These are phyloP conservation scores for Mortierella sp. DNA, from an alignment of 371 early-diverging fungal species.

Conservation along the genomic window DNA sequence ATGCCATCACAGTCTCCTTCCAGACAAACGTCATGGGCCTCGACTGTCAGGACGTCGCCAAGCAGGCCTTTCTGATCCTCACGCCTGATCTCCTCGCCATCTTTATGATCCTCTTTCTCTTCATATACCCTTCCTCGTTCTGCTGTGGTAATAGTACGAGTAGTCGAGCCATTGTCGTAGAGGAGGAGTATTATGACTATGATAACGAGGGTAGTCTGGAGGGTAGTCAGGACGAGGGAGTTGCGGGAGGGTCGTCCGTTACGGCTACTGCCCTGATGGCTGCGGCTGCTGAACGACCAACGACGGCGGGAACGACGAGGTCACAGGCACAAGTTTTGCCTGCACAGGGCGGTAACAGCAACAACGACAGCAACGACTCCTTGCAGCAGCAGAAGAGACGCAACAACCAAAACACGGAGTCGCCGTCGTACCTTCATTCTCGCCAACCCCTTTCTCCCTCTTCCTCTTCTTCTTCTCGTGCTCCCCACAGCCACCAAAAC, in stretches of 20 bases:
- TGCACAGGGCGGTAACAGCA: no score
- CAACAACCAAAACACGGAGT: not conserved
- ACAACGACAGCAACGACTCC: not conserved
- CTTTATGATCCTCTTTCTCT: slow-evolving; percentile 13
- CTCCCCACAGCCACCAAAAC: not conserved
- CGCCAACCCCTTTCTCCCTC: not conserved
- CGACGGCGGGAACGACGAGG: not conserved
- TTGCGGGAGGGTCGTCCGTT: not conserved
- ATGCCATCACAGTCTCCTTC: slow-evolving; percentile 50
- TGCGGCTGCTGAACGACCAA: not conserved
- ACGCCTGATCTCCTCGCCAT: slow-evolving; percentile 39
- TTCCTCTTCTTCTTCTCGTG: not conserved
- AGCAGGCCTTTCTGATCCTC: slow-evolving; percentile 25
- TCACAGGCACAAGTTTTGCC: slow-evolving; percentile 12
- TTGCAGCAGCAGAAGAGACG: not conserved
- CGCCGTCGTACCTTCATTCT: not conserved
- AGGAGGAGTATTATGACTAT: slow-evolving; percentile 6
- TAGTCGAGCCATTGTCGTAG: not conserved
- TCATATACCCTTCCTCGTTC: slow-evolving; percentile 15
- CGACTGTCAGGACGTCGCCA: not conserved
- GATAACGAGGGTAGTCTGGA: not conserved
- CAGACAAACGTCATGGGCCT: slow-evolving; percentile 46
- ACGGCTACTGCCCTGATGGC: not conserved
- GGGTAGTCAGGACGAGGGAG: not conserved
- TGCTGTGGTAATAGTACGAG: slow-evolving; percentile 6